phyloP scores from a whole-genome alignment of 2,329 filamentous ascomycete species.

The Aspergillus ruber region DNA sequence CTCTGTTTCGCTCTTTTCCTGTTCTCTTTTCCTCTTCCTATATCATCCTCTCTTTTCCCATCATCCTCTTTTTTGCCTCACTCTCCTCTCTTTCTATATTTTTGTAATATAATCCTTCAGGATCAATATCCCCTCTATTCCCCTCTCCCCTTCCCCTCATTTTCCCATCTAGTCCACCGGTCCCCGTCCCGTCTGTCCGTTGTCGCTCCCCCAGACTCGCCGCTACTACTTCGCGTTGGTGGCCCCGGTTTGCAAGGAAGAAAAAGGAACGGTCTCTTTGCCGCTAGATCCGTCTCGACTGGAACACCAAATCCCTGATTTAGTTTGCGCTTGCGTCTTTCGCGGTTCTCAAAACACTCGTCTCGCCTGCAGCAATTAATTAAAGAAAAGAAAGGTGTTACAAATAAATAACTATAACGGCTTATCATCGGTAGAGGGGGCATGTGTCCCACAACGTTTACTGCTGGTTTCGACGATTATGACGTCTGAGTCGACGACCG shows the following conservation, averaged over 20 bases:
- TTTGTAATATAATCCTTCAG: background rate
- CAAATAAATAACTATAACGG: background rate
- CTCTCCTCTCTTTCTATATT: conserved; percentile 9
- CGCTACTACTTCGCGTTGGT: background rate
- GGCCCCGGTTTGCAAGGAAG: no score
- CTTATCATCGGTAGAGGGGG: conserved; percentile 19
- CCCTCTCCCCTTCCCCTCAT: conserved; percentile 5
- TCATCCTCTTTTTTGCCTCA: background rate
- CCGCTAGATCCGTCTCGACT: no score
- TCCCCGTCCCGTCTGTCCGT: conserved; percentile 3
- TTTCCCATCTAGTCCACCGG: conserved; percentile 4
- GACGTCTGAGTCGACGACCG: conserved; percentile 29
- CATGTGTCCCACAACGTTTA: conserved; percentile 26
- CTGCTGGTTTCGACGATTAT: conserved; percentile 23
- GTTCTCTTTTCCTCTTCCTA: background rate
- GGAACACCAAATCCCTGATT: no score
- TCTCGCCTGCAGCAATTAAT: no score
- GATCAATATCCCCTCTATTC: conserved; percentile 4
- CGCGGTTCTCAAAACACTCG: no score
- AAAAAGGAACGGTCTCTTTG: no score
- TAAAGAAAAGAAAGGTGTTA: no score
- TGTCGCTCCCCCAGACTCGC: conserved; percentile 4
- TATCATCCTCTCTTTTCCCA: background rate
- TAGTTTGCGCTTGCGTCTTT: no score
- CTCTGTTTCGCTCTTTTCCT: background rate